Percentiles rank a stretch among this genome's conserved stretches.
These are phyloP conservation scores for Nitzschia sp. DNA, from an alignment of 108 stramenopile genomes.

Conservation along the genomic window DNA sequence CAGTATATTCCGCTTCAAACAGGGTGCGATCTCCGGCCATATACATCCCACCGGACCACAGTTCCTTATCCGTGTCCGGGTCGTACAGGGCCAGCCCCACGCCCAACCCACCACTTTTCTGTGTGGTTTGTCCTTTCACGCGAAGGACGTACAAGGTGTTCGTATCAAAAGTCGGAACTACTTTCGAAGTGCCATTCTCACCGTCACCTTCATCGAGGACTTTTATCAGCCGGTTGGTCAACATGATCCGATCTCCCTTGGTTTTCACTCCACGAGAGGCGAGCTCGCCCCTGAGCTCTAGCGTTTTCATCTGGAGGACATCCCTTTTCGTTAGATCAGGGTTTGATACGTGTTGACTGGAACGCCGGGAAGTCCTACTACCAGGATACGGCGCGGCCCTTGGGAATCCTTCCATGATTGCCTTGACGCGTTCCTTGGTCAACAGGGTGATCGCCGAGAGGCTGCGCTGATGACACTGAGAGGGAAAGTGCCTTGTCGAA, in stretches of 20 bases:
- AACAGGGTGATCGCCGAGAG: background rate
- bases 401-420: slow-evolving; percentile 1
- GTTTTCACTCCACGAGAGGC: slow-evolving; percentile 8
- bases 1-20: slow-evolving; percentile 66
- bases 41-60: slow-evolving; percentile 55
- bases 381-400: background rate
- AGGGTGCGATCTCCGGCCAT: slow-evolving; percentile 42
- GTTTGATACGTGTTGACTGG: background rate
- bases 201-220: slow-evolving; percentile 1
- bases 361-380: background rate
- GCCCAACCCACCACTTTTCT: slow-evolving; percentile 49
- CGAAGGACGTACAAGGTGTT: slow-evolving; percentile 31
- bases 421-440: slow-evolving; percentile 2
- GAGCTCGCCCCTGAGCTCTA: background rate
- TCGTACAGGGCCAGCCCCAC: slow-evolving; percentile 64
- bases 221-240: slow-evolving; percentile 8
- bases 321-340: background rate
- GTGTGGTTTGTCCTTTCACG: slow-evolving; percentile 57
- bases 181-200: background rate
- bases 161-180: slow-evolving; percentile 9
- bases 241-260: slow-evolving; percentile 1
- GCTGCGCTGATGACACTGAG: background rate
- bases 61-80: slow-evolving; percentile 33
- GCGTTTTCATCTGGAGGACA: background rate
- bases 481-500: no score